Conservation (phyloP, 192 early-diverging fungal genomes). For the Dissophora ornata region DNA sequence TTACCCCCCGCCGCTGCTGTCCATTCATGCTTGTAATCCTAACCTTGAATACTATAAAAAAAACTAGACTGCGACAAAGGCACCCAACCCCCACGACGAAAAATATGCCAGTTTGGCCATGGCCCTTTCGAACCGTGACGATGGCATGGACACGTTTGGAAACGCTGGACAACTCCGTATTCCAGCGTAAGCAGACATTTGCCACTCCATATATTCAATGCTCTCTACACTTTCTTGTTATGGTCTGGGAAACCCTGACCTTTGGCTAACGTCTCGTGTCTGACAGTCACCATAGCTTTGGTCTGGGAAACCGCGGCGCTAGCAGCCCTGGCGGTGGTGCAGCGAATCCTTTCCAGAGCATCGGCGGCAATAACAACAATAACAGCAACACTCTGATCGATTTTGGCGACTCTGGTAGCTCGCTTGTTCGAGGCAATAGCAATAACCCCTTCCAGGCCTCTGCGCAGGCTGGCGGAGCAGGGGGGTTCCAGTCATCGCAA, state of each 20-base stretch:
- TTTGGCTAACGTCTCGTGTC: no score
- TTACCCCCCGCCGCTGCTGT: no score
- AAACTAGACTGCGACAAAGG: conserved; percentile 15
- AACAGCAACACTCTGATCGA: conserved; percentile 42
- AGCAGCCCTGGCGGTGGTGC: conserved; percentile 15
- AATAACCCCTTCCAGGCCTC: conserved; percentile 46
- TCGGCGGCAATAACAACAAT: conserved; percentile 22
- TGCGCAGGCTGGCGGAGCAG: not conserved
- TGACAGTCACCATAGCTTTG: conserved; percentile 34
- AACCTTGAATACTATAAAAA: no score
- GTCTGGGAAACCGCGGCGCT: conserved; percentile 19
- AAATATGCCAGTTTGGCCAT: conserved; percentile 47
- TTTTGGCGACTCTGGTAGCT: conserved; percentile 15
- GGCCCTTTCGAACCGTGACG: conserved; percentile 47
- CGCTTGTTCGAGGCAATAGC: conserved; percentile 25
- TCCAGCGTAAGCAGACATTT: conserved; percentile 59
- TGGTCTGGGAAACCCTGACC: no score
- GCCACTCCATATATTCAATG: no score
- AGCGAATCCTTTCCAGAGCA: conserved; percentile 44
- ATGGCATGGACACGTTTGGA: conserved; percentile 67
- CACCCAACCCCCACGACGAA: conserved; percentile 27
- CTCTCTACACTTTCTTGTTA: not conserved
- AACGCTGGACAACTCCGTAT: conserved; percentile 51
- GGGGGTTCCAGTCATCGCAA: conserved; percentile 30
- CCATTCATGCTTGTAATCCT: no score